Base-by-base conservation (phyloP, 1,284 basidiomycete species). In the Fomitiporia mediterranea region DNA sequence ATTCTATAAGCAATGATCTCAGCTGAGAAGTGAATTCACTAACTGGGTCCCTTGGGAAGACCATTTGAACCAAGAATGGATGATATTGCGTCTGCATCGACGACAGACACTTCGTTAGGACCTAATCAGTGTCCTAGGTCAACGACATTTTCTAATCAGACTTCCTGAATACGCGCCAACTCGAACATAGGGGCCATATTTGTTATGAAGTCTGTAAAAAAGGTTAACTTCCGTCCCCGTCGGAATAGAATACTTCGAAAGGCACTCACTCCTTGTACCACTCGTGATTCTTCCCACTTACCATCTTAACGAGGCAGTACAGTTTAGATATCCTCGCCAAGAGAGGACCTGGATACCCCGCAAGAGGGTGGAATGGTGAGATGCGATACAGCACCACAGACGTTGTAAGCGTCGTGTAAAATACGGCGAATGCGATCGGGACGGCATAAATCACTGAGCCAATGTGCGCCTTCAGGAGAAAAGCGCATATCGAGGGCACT, bases 81-180 rank as follows among this genome's bases (percentile, higher is more conserved):
- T 2, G 51, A 42, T 32, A 71, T 63, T 7, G 63, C 66, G 27
- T 65, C 63, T 7, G 64, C 65, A 39, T 67, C 62, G 35, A 62
- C 59, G 39, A 71, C 63, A 0, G 70, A 71, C 9, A 72, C 58
- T 42, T 70, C 69, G 51, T 72, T 72, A 13, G 70, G 70, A 21
- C 57, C 57, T 55, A 43, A n/a, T 34, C 25, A n/a, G 19, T 17
- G 21, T 52, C 17, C 3, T 43, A 6, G 25, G 21, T n/a, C n/a
- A 11, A 49, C n/a, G n/a, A n/a, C 13, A 15, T 13, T 3, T 7
- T 15, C 2, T 21, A 21, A 23, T 11, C 5, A 25, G n/a, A 28
- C 28, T 7, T 19, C 13, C 5, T 28, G 8, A 21, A 17, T 1
- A 35, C 57, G 9, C 32, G 62, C 63, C 62, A 25, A 61, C 59